phyloP scores from a whole-genome alignment of 2,329 filamentous ascomycete species.

The Penicillium sp. region DNA sequence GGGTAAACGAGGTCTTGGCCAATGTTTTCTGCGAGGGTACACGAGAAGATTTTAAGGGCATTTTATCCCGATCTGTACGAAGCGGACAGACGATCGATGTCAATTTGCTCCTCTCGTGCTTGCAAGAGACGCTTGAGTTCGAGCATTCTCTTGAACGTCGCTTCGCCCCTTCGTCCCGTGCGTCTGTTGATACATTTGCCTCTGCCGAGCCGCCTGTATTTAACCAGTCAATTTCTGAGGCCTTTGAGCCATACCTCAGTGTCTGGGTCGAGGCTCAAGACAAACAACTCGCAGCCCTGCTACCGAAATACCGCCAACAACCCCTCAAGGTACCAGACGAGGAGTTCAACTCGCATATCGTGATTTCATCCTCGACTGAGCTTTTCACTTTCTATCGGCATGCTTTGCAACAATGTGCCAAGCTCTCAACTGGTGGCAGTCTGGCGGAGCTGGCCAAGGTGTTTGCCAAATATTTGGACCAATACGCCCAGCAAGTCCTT shows the following conservation, averaged over 20 bases:
- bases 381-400: slow-evolving; percentile 95
- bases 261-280: slow-evolving; percentile 97
- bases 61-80: slow-evolving; percentile 78
- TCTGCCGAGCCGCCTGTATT: slow-evolving; percentile 72
- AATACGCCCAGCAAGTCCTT: slow-evolving; percentile 88
- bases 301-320: slow-evolving; percentile 79
- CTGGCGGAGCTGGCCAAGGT: slow-evolving; percentile 75
- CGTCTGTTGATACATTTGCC: slow-evolving; percentile 81
- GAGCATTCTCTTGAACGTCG: slow-evolving; percentile 81
- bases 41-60: slow-evolving; percentile 86
- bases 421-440: slow-evolving; percentile 81
- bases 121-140: slow-evolving; percentile 94
- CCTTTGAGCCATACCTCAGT: slow-evolving; percentile 93
- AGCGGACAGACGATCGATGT: slow-evolving; percentile 76
- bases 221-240: slow-evolving; percentile 84
- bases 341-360: slow-evolving; percentile 80
- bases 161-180: slow-evolving; percentile 61
- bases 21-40: slow-evolving; percentile 94
- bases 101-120: slow-evolving; percentile 73
- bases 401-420: slow-evolving; percentile 86
- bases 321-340: slow-evolving; percentile 74
- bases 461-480: slow-evolving; percentile 85
- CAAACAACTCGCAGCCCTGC: slow-evolving; percentile 70
- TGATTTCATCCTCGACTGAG: slow-evolving; percentile 89
- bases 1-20: slow-evolving; percentile 78